These are phyloP conservation scores for Pseudofabraea citricarpa DNA, from an alignment of 2,329 filamentous ascomycete species.

Conservation along the genomic window DNA sequence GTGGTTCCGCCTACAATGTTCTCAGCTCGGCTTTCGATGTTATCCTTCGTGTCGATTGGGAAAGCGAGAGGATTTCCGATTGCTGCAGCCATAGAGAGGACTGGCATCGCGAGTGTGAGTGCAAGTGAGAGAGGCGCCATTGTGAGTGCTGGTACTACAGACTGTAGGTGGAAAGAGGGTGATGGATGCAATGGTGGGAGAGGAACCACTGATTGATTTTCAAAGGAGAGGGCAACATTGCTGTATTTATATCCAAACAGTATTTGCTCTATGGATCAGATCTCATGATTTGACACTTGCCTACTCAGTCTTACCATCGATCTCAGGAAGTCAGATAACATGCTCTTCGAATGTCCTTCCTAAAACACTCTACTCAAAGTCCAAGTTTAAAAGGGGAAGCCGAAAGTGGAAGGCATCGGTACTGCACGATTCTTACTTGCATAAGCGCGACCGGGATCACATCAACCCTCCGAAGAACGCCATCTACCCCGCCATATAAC, in stretches of 20 bases:
- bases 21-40: too few species aligned
- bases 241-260: neutral
- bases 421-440: neutral
- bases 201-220: conserved; percentile 2
- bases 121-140: conserved; percentile 1
- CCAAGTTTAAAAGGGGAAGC: neutral
- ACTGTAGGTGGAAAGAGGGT: neutral
- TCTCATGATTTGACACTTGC: neutral
- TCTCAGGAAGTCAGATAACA: neutral
- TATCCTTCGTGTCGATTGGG: neutral
- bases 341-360: neutral
- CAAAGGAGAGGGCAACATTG: neutral
- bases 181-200: neutral
- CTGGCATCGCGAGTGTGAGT: neutral
- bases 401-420: conserved; percentile 1
- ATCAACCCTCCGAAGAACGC: neutral
- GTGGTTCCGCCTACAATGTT: conserved; percentile 9
- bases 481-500: neutral
- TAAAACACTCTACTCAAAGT: neutral
- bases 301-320: neutral
- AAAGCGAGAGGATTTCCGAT: neutral
- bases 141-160: neutral
- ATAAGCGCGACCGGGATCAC: neutral
- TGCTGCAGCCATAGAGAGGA: neutral
- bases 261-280: neutral